Base-by-base conservation (phyloP, 2,329 filamentous ascomycete genomes). In the Balansia obtecta region DNA sequence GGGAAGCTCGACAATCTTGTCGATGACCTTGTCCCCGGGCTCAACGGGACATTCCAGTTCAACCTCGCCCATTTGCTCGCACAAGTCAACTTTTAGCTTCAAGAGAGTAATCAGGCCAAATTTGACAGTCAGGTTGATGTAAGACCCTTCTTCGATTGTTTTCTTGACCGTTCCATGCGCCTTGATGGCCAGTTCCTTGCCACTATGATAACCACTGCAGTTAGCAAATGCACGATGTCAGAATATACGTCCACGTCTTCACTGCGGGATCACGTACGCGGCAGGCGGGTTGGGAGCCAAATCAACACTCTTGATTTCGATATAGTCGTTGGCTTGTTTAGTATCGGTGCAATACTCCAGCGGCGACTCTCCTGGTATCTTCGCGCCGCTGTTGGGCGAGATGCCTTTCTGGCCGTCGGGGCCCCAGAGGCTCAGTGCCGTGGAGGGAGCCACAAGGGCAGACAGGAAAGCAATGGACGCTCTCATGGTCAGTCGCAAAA, bases 81-180 rank as follows among this genome's bases (percentile, higher is more conserved):
- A 98, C 38, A 97, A 79, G 63, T 95, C 85, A 61, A 84, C 82
- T 57, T 76, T 79, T 57, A 86, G 86, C 67, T 79, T 87, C 68
- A 98, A 81, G 56, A 98, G 79, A 50, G 82, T 86, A 67, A 98
- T 96, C 57, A 95, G 75, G 53, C 91, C 91, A 68, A 95, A 96
- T 72, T 95, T 96, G 70, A 98, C 91, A 57, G 83, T 78, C 40
- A 98, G 67, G 45, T 84, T 75, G 55, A 96, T 85, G 60, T 86
- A 88, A 53, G 91, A 88, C 52, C 88, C 91, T 52, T 88, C 66
- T 50, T 82, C 77, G 56, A 98, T 82, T 48, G 75, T 69, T 62
- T 94, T 70, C 58, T 76, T 77, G 56, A 97, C 77, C n/a, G 72
- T 79, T 51, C 91, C 93, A 33, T 71, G 75, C 45, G 90, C 93